Evolutionary conservation across 768 basidiomycete species (phyloP).

Genomic region (Flagelloscypha sp.): DNA sequence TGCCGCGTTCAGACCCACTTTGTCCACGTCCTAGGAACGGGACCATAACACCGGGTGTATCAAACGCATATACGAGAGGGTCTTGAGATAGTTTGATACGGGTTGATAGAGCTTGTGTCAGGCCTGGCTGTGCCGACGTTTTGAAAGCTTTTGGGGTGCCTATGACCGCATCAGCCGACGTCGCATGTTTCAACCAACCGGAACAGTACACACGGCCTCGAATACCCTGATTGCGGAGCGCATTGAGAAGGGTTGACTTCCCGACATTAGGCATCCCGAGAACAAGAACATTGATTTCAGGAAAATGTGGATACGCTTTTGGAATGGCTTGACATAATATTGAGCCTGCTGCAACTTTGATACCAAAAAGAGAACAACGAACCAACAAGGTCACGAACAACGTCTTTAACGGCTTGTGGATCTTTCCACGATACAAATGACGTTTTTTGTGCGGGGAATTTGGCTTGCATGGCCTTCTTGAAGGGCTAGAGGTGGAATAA

Average conservation of each 20-base stretch:
- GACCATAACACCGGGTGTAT: conserved; percentile 96
- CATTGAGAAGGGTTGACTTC: conserved; percentile 90
- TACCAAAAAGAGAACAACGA: too few species aligned
- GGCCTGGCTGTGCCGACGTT: conserved; percentile 83
- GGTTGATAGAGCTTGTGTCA: conserved; percentile 84
- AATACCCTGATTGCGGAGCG: conserved; percentile 80
- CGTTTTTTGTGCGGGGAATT: conserved; percentile 61
- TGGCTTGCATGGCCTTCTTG: conserved; percentile 57
- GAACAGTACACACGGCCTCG: conserved; percentile 59
- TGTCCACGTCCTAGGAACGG: conserved; percentile 85
- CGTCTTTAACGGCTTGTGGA: conserved; percentile 15
- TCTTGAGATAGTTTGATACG: conserved; percentile 76
- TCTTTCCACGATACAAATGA: conserved; percentile 70
- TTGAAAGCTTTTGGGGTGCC: conserved; percentile 82
- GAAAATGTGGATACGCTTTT: conserved; percentile 56
- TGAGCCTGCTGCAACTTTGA: too few species aligned
- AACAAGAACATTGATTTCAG: conserved; percentile 82
- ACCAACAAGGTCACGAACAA: conserved; percentile 5
- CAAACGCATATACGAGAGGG: conserved; percentile 86
- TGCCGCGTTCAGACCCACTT: conserved; percentile 81
- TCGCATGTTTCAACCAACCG: conserved; percentile 4
- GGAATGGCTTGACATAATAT: conserved; percentile 47
- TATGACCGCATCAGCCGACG: conserved; percentile 18
- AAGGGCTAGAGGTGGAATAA: conserved; percentile 47
- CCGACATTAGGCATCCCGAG: conserved; percentile 99